Evolutionary conservation across 2,329 filamentous ascomycete species (phyloP), one percentile per base, ranked within the genome.

Genomic region (Plenodomus tracheiphilus): DNA sequence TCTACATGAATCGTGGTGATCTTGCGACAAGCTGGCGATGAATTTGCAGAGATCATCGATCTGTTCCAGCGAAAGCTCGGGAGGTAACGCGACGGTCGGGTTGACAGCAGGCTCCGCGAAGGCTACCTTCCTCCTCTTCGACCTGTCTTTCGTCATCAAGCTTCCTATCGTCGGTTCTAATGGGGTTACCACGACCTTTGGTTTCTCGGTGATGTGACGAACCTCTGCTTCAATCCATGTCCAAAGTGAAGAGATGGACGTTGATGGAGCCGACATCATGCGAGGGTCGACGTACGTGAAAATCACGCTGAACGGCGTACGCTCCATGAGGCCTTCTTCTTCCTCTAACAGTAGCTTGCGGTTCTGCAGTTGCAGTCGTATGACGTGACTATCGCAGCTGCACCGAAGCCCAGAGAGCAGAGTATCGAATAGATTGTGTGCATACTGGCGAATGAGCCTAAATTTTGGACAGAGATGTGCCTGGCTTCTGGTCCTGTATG

Each of bases 311-410:
- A 58, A 62, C 15, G 53, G 54, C 0, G 37, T 52, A 19, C 43
- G 36, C 36, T 54, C 49, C 1, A 48, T 25, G 2, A 52, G 16
- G 2, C 58, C 47, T 8, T 53, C 51, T 4, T 57, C 54, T 22
- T 46, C 39, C 18, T 40, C 46, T 4, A 25, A 16, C 8, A n/a
- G 30, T 8, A 48, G 15, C 22, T 32, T 42, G 17, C 59, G 41
- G 18, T 22, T 49, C 18, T 61, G 59, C 5, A 64, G 36, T 17
- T 58, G 55, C 25, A 69, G 38, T 43, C 62, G 63, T n/a, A 52
- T 61, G 15, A 53, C 53, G 39, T 68, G 65, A 2, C 47, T 49
- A 5, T 47, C 39, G 42, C 65, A 69, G 0, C 49, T 46, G 35
- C 58, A 62, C 2, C 48, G 46, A 13, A 60, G 41, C 5, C 59